Percentiles rank a stretch among this genome's conserved stretches.
Conservation (phyloP, 306 rosid genomes). For the Trifolium subterraneum region DNA sequence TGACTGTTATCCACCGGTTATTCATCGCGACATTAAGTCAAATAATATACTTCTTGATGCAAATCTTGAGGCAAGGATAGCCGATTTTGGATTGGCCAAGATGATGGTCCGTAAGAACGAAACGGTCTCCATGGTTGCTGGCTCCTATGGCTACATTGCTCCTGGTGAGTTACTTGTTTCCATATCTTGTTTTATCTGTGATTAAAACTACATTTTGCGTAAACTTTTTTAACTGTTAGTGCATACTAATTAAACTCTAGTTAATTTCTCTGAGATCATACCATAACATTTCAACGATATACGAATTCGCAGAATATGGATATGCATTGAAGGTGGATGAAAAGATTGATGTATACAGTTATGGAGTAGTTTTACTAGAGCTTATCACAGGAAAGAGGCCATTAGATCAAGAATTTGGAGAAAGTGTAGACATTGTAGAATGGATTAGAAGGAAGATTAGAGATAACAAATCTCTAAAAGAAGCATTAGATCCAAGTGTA, state of each 20-base stretch:
- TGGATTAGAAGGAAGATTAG: conserved; percentile 79
- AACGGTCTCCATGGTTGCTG: conserved; percentile 93
- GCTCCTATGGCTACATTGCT: conserved; percentile 97
- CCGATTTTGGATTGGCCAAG: conserved; percentile 94
- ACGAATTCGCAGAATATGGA: conserved; percentile 74
- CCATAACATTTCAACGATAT: conserved; percentile 12
- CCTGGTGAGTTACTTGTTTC: conserved; percentile 68
- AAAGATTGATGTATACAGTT: conserved; percentile 91
- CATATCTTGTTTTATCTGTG: conserved; percentile 26
- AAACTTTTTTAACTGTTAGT: too few relatives aligned
- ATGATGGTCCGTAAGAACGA: conserved; percentile 89
- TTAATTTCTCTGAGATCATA: too few relatives aligned
- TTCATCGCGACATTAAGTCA: conserved; percentile 90
- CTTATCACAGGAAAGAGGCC: conserved; percentile 85
- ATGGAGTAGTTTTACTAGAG: conserved; percentile 91
- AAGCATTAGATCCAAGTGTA: conserved; percentile 72
- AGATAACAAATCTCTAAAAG: conserved; percentile 71
- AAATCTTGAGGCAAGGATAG: conserved; percentile 88
- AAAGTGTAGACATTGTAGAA: conserved; percentile 78
- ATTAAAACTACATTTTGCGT: not conserved
- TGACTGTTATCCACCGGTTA: conserved; percentile 87
- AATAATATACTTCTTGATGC: conserved; percentile 88
- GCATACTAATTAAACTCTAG: too few relatives aligned
- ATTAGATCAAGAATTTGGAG: conserved; percentile 77
- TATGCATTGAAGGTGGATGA: conserved; percentile 93